Base-by-base conservation (phyloP, 148 eudicot species). In the Fallopia convolvulus region DNA sequence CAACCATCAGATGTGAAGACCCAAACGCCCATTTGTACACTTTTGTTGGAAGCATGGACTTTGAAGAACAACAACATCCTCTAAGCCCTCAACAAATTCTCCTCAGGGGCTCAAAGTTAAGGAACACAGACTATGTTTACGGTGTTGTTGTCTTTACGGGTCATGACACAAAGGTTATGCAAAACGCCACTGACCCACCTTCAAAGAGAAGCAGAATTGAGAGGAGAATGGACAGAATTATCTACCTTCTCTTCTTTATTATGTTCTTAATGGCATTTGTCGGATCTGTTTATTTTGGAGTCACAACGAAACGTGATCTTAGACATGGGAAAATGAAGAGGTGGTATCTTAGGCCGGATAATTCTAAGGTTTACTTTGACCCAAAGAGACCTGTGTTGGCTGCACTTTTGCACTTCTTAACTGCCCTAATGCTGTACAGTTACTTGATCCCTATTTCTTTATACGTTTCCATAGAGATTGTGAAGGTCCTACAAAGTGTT, bases 61-160 rank as follows among this genome's bases (percentile, higher is more conserved):
- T 82, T 79, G 85, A 86, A 80, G 94, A 83, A 20, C 87, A 86
- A 72, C 93, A 91, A 8, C 47, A 84, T 80, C 90, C 97, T 8
- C 91, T 95, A 44, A 86, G 87, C 81, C 97, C 94, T 52, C 94
- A 95, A 70, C 93, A 95, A 50, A 88, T 95, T 78, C 91, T 95
- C 20, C 90, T 95, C 8, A 81, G 97, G 76, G 99, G 88, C 82
- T 92, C 97, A 30, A 95, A 95, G 79, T 89, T 95, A 48, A 85
- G 97, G 48, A 95, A 95, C 74, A 95, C 99, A 2, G 94, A 95
- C 52, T 86, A 82, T 73, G 84, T 95, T 20, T 95, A 86, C 63
- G 99, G 99, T 21, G 90, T 84, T 76, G 97, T 95, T 68, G 80
- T 95, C 76, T 95, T 95, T 79, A 95, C 97, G 3, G 99, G 99